phyloP scores from a whole-genome alignment of 129 eudicot species.

The Flaveria linearis region DNA sequence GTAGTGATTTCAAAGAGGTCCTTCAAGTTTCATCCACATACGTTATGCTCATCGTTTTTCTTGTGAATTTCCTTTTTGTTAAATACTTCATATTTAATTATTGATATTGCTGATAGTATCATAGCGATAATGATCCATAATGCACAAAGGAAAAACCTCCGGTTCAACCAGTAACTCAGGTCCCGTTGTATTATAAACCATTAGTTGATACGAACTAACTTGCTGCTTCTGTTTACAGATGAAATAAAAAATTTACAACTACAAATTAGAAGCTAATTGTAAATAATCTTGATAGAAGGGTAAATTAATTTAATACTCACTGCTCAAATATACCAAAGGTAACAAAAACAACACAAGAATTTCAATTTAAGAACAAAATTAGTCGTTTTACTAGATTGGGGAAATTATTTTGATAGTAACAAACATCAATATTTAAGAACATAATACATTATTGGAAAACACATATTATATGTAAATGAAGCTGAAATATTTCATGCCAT shows the following conservation, averaged over 20 bases:
- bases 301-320: too few species aligned
- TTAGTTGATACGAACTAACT: conserved; percentile 34
- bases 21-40: conserved; percentile 76
- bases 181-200: conserved; percentile 50
- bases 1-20: conserved; percentile 55
- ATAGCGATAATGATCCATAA: conserved; percentile 51
- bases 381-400: too few species aligned
- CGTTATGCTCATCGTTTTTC: conserved; percentile 28
- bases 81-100: conserved; percentile 64
- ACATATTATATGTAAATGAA: too few species aligned
- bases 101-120: conserved; percentile 39
- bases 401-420: too few species aligned
- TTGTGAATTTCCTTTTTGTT: conserved; percentile 9
- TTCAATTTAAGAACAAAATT: too few species aligned
- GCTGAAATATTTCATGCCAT: neutral
- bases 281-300: too few species aligned
- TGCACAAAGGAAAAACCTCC: conserved; percentile 86
- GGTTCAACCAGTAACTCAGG: conserved; percentile 81
- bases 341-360: too few species aligned
- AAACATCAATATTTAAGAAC: too few species aligned
- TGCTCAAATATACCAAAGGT: too few species aligned
- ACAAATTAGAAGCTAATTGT: too few species aligned
- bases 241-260: neutral
- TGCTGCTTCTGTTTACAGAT: conserved; percentile 12
- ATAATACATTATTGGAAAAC: too few species aligned